phyloP scores from a whole-genome alignment of 345 rosid genomes.

The Salix purpurea region DNA sequence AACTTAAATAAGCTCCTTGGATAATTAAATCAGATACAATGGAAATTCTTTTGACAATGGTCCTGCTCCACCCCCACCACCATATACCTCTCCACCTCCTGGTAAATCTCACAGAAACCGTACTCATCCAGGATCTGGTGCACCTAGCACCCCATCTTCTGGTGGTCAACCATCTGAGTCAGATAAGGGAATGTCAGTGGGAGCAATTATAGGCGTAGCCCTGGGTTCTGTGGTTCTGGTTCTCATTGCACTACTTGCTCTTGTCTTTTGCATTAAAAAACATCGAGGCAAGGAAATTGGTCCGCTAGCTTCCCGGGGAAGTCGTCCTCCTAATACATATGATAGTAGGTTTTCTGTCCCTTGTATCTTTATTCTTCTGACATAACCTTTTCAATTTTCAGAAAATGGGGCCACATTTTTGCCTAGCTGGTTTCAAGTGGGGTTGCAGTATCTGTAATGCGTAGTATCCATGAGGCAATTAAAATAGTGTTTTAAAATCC shows the following conservation, averaged over 20 bases:
- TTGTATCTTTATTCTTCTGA: not conserved
- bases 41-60: slow-evolving; percentile 84
- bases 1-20: slow-evolving; percentile 17
- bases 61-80: slow-evolving; percentile 73
- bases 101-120: slow-evolving; percentile 42
- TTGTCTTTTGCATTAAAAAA: slow-evolving; percentile 48
- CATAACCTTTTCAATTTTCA: not conserved
- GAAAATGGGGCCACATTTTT: not conserved
- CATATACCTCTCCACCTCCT: slow-evolving; percentile 52
- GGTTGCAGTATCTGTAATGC: not conserved
- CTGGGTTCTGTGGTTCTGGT: slow-evolving; percentile 55
- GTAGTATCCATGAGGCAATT: not conserved
- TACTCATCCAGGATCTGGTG: slow-evolving; percentile 44
- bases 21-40: slow-evolving; percentile 54
- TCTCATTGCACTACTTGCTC: slow-evolving; percentile 42
- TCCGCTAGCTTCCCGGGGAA: slow-evolving; percentile 45
- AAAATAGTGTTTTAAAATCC: not conserved
- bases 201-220: slow-evolving; percentile 63
- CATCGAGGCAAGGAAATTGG: slow-evolving; percentile 39
- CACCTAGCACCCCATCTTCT: slow-evolving; percentile 30
- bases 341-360: slow-evolving; percentile 32
- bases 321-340: slow-evolving; percentile 38
- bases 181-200: slow-evolving; percentile 48
- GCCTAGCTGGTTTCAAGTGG: not conserved
- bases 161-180: slow-evolving; percentile 43